These are phyloP conservation scores for Globisporangium spiculum DNA, from an alignment of 352 stramenopile genomes.

Conservation along the genomic window DNA sequence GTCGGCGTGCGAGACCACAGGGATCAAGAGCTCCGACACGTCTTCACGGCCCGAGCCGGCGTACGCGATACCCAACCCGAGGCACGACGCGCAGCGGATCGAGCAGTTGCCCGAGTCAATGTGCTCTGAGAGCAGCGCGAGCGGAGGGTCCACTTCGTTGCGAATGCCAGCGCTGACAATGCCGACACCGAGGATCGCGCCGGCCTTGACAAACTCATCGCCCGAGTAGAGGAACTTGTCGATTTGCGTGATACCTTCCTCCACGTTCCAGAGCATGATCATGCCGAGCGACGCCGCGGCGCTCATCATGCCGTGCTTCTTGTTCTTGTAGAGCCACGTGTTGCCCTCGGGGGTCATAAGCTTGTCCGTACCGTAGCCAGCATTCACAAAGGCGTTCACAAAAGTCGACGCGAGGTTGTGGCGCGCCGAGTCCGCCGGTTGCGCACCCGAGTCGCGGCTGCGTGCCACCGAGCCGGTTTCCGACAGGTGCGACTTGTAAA, in stretches of 20 bases:
- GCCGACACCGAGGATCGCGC: slow-evolving; percentile 96
- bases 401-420: slow-evolving; percentile 99
- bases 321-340: slow-evolving; percentile 99
- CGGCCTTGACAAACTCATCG: slow-evolving; percentile 98
- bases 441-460: slow-evolving; percentile 59
- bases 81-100: slow-evolving; percentile 93
- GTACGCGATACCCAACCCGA: slow-evolving; percentile 98
- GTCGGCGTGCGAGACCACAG: slow-evolving; percentile 89
- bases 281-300: slow-evolving; percentile 96
- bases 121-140: slow-evolving; percentile 97
- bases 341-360: slow-evolving; percentile 92
- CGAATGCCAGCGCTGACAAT: slow-evolving; percentile 92
- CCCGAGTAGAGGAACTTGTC: slow-evolving; percentile 99
- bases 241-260: slow-evolving; percentile 98
- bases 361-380: slow-evolving; percentile 97
- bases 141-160: slow-evolving; percentile 97
- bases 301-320: slow-evolving; percentile 99
- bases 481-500: slow-evolving; percentile 99
- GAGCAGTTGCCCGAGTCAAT: slow-evolving; percentile 93
- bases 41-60: slow-evolving; percentile 95
- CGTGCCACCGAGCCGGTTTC: slow-evolving; percentile 90
- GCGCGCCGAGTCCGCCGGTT: slow-evolving; percentile 94
- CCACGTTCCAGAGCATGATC: slow-evolving; percentile 99
- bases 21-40: slow-evolving; percentile 95
- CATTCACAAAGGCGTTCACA: slow-evolving; percentile 99